A percentile compares a stretch with the other conserved stretches of the same genome.
phyloP scores from a whole-genome alignment of 352 stramenopile species.

The Phytophthora pini region DNA sequence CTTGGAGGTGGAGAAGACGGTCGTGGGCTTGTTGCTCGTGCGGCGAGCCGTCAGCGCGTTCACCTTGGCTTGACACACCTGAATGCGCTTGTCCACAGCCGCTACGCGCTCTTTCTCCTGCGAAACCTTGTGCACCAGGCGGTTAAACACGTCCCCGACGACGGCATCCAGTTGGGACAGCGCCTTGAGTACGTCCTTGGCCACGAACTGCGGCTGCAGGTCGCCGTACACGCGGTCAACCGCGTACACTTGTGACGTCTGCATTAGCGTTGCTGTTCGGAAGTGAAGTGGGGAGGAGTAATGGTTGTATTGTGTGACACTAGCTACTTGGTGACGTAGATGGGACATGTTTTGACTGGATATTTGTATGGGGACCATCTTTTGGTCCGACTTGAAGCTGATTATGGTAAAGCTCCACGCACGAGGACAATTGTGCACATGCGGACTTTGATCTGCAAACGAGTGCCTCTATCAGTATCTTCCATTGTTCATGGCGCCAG shows the following conservation, averaged over 20 bases:
- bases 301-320: conserved; percentile 12
- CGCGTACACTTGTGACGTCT: conserved; percentile 88
- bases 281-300: conserved; percentile 5
- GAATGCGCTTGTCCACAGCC: conserved; percentile 78
- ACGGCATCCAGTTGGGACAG: conserved; percentile 84
- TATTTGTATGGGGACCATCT: conserved; percentile 9
- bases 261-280: conserved; percentile 48
- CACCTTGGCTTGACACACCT: conserved; percentile 84
- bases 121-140: conserved; percentile 75
- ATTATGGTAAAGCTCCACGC: conserved; percentile 12
- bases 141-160: conserved; percentile 88
- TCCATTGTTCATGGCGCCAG: conserved; percentile 43
- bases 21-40: conserved; percentile 87
- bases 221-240: conserved; percentile 90
- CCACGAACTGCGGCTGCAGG: conserved; percentile 83
- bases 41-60: conserved; percentile 82
- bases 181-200: conserved; percentile 87
- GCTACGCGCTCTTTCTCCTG: conserved; percentile 82
- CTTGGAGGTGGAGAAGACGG: conserved; percentile 90
- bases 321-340: conserved; percentile 15
- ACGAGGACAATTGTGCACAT: conserved; percentile 13
- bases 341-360: conserved; percentile 20
- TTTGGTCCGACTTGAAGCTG: conserved; percentile 20
- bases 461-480: conserved; percentile 59
- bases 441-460: background rate